Base-by-base conservation (phyloP, 495 filamentous ascomycete genomes). In the Aspergillus asperescens region DNA sequence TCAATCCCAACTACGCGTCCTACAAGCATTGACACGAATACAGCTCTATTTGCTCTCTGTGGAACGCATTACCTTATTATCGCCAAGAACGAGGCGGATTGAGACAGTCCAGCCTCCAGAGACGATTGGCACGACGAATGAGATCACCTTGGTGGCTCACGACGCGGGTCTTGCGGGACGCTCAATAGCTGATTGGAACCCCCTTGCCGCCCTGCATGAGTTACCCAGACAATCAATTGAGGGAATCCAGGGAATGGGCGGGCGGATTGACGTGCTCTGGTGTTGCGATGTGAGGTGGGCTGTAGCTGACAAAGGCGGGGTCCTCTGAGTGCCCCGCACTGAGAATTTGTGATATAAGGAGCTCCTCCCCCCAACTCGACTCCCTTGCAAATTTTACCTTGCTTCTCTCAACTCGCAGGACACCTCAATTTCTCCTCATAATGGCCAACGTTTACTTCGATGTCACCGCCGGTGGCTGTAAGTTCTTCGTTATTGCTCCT, bases 361-460 rank as follows among this genome's bases (percentile, higher is more conserved):
- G 32, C 32, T 35, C 32, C 32, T 4, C 16, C 32, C 32, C 32
- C 32, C 15, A 16, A n/a, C n/a, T n/a, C 32, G 29, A 6, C 16
- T 25, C 7, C 20, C 44, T 15, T 35, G 9, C 41, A 9, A 19
- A 24, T 29, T 13, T 19, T 10, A 42, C 22, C 9, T 27, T 42
- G 4, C 18, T 35, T 12, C 9, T 4, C 16, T 15, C 8, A 24
- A 23, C 7, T 22, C 5, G 16, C 13, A 19, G 23, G 13, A 22
- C 20, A 47, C 28, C 16, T 7, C 19, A 7, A 20, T 23, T 20
- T 8, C 16, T n/a, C 16, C 2, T 47, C 44, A 47, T 7, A 34
- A 47, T 47, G 44, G 9, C 44, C 20, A 47, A 47, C 44, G 44
- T 47, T 29, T 47, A n/a, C 44, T 47, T 47, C 13, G 44, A 47